Conservation (phyloP, 2,329 filamentous ascomycete genomes). For the Stylonectria norvegica region DNA sequence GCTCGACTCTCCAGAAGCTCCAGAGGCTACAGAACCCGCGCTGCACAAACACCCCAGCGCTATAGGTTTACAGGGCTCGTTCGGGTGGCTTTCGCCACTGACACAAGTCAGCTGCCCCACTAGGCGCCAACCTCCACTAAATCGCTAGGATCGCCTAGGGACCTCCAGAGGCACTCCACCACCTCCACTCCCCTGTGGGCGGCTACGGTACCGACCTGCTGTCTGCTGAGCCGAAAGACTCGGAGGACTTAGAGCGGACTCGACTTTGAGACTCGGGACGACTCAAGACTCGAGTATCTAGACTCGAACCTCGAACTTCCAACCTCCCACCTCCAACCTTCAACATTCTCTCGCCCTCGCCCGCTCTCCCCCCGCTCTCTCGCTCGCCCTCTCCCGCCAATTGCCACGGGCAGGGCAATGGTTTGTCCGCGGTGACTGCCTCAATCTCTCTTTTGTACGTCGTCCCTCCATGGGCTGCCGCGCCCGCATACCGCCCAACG, state of each 20-base stretch:
- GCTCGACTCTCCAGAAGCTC: too few relatives aligned
- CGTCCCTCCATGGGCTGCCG: constrained; percentile 17
- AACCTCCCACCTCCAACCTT: constrained; percentile 19
- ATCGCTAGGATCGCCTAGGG: too few relatives aligned
- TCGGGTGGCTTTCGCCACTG: constrained; percentile 30
- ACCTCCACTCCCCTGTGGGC: constrained; percentile 5
- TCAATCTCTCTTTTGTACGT: constrained; percentile 5
- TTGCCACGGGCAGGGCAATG: constrained; percentile 38
- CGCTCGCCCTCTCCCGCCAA: constrained; percentile 25
- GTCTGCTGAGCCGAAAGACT: constrained; percentile 25
- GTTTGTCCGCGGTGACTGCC: constrained; percentile 36
- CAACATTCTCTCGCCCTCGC: constrained; percentile 22
- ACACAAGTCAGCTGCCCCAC: constrained; percentile 34
- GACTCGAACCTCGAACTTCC: constrained; percentile 20
- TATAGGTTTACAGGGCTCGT: constrained; percentile 8
- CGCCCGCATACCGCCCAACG: constrained; percentile 18
- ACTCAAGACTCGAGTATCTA: background rate
- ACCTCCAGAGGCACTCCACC: constrained; percentile 10
- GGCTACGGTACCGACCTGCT: constrained; percentile 19
- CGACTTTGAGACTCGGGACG: constrained; percentile 23
- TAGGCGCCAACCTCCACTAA: too few relatives aligned
- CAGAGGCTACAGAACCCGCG: too few relatives aligned
- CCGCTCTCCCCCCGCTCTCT: constrained; percentile 10
- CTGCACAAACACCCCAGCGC: too few relatives aligned
- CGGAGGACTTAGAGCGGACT: constrained; percentile 29